A percentile compares a stretch with the other conserved stretches of the same genome.
These are phyloP conservation scores for Mortierella hygrophila DNA, from an alignment of 192 early-diverging fungal genomes.

Conservation along the genomic window DNA sequence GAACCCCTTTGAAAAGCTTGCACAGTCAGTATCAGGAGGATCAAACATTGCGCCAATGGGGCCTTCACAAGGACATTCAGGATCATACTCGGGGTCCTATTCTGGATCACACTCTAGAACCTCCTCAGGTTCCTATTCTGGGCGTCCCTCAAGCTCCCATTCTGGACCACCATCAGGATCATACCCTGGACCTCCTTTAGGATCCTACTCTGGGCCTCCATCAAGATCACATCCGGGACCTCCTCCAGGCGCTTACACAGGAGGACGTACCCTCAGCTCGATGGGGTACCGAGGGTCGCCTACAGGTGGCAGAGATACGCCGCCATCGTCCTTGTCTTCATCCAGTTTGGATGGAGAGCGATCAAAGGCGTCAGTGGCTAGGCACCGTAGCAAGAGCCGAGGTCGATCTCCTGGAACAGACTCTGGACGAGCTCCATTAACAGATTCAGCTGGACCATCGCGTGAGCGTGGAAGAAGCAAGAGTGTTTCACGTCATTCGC, in stretches of 20 bases:
- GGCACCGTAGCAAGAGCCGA: background rate
- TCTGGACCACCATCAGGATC: background rate
- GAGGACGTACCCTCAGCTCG: background rate
- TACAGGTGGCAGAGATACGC: background rate
- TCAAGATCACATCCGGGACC: background rate
- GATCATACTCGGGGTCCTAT: background rate
- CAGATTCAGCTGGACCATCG: background rate
- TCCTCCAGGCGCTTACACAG: background rate
- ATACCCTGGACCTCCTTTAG: background rate
- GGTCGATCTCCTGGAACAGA: background rate
- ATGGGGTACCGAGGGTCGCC: background rate
- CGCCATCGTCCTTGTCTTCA: background rate
- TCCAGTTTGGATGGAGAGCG: background rate
- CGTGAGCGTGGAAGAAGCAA: constrained; percentile 7
- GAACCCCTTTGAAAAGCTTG: constrained; percentile 16
- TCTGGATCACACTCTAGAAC: background rate
- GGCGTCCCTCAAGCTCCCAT: background rate
- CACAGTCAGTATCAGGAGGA: background rate
- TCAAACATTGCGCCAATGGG: background rate
- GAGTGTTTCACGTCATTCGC: background rate
- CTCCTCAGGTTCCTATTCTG: background rate
- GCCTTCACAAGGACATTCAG: background rate
- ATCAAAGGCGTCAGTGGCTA: background rate
- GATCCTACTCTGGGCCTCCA: background rate
- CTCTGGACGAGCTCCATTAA: background rate